A percentile compares a stretch with the other conserved stretches of the same genome.
Evolutionary conservation across 2,329 filamentous ascomycete species (phyloP).

Genomic region (Xylariaceae sp.): DNA sequence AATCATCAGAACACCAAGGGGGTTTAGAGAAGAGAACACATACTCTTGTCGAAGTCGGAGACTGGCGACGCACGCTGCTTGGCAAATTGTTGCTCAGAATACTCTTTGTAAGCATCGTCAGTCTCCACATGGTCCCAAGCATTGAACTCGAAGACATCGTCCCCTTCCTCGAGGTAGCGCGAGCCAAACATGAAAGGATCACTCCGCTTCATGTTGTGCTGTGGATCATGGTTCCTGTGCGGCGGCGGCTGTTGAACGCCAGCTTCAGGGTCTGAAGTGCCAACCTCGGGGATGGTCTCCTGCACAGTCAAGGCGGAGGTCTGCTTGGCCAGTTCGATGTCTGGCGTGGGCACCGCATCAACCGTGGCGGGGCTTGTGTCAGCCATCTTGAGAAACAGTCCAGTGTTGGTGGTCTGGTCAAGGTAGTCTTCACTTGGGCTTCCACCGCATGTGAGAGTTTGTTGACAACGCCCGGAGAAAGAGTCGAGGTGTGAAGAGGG

Average conservation of each 20-base stretch:
- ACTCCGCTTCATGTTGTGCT: conserved; percentile 75
- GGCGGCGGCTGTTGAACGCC: conserved; percentile 42
- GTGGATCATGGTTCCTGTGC: conserved; percentile 69
- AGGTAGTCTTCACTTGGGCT: conserved; percentile 4
- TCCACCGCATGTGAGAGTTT: conserved; percentile 15
- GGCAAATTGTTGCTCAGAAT: conserved; percentile 78
- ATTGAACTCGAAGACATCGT: conserved; percentile 95
- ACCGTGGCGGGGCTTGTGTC: conserved; percentile 12
- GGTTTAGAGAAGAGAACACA: conserved; percentile 27
- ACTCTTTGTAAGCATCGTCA: conserved; percentile 82
- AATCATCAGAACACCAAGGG: conserved; percentile 51
- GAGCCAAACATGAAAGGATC: conserved; percentile 97
- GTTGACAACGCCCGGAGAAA: conserved; percentile 21
- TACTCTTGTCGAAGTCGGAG: conserved; percentile 86
- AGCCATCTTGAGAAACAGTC: conserved; percentile 20
- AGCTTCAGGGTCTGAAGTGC: neutral
- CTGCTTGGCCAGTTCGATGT: conserved; percentile 28
- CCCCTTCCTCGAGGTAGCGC: conserved; percentile 75
- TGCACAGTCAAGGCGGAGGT: conserved; percentile 28
- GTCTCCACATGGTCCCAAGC: conserved; percentile 98
- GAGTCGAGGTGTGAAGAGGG: neutral
- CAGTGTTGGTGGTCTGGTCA: conserved; percentile 1
- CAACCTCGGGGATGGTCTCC: conserved; percentile 14
- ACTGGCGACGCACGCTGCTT: conserved; percentile 85
- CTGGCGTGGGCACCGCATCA: conserved; percentile 18